These are phyloP conservation scores for Lentinus brumalis DNA, from an alignment of 768 basidiomycete species.

Conservation along the genomic window DNA sequence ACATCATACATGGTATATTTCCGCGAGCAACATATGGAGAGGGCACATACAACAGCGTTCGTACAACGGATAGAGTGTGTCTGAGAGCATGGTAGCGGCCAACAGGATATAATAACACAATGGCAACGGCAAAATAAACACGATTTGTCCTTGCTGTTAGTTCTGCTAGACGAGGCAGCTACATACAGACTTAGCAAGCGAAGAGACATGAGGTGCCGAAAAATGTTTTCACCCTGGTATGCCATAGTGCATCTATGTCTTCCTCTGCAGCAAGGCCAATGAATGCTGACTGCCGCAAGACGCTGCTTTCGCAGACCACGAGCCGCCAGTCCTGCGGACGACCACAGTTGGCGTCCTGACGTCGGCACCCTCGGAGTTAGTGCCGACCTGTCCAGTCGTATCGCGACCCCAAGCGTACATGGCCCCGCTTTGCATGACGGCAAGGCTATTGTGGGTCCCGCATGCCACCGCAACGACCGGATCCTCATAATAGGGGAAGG, in stretches of 20 bases:
- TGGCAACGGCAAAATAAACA: too few relatives aligned
- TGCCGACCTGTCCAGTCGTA: constrained; percentile 68
- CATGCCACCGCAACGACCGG: constrained; percentile 61
- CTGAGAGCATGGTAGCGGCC: too few relatives aligned
- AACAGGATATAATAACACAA: too few relatives aligned
- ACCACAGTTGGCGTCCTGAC: constrained; percentile 63
- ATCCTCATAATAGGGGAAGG: constrained; percentile 62
- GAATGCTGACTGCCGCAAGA: constrained; percentile 80
- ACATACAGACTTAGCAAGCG: too few relatives aligned
- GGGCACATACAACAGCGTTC: too few relatives aligned
- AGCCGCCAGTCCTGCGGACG: constrained; percentile 60
- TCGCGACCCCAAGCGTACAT: constrained; percentile 76
- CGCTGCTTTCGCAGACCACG: constrained; percentile 62
- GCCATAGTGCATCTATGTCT: not conserved
- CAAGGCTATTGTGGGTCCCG: constrained; percentile 68
- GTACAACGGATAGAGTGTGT: too few relatives aligned
- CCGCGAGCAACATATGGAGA: too few relatives aligned
- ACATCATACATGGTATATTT: too few relatives aligned
- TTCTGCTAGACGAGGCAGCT: too few relatives aligned
- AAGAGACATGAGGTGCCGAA: too few relatives aligned
- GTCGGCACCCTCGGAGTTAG: constrained; percentile 44
- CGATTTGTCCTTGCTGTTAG: too few relatives aligned
- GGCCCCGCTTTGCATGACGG: constrained; percentile 61
- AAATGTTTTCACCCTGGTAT: too few relatives aligned
- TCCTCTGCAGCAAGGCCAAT: constrained; percentile 61